Base-by-base conservation (phyloP, 1,284 basidiomycete genomes). In the Termitomyces sp. region DNA sequence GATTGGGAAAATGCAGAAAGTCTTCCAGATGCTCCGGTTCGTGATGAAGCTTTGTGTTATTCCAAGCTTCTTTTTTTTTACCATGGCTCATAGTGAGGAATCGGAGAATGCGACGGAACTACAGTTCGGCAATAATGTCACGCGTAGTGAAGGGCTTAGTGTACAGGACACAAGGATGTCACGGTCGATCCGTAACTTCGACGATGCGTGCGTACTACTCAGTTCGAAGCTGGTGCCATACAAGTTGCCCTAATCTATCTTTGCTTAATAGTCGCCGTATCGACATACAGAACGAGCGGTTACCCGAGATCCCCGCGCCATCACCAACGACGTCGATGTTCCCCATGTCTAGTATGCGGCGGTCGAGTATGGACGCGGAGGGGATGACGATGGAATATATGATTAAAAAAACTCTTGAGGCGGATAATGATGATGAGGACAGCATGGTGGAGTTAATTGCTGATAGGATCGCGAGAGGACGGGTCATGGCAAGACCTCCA, bases 91-190 rank as follows among this genome's bases (percentile, higher is more conserved):
- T 64, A 93, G 92, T 68, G 93, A 98, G 72, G 96, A 97, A 69
- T 86, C 95, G 0, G 96, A 99, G 73, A 86, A 88, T 50, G 91
- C 91, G 1, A 91, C 94, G 4, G 96, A 99, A 70, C 81, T 99
- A 59, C 81, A 86, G 62, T 74, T 79, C 34, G 74, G 84, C 65
- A 72, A 60, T 65, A 73, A 57, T 68, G 55, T 72, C 75, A 43
- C 78, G 72, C 53, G 76, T 76, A 62, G 63, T 1, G 77, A 85
- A 64, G 77, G 77, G 50, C 77, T 87, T 31, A 73, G 74, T 43
- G 81, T 84, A 42, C 77, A 81, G 54, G 70, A 68, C 21, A 71
- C 77, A 54, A 76, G 79, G 54, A 85, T 97, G 69, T 86, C 86
- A 67, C 83, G 87, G 57, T 82, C 84, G 52, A 97, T 98, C 68